Evolutionary conservation across 371 early-diverging fungal genomes (phyloP), one percentile per base, ranked within the genome.

Genomic region (Apophysomyces variabilis): DNA sequence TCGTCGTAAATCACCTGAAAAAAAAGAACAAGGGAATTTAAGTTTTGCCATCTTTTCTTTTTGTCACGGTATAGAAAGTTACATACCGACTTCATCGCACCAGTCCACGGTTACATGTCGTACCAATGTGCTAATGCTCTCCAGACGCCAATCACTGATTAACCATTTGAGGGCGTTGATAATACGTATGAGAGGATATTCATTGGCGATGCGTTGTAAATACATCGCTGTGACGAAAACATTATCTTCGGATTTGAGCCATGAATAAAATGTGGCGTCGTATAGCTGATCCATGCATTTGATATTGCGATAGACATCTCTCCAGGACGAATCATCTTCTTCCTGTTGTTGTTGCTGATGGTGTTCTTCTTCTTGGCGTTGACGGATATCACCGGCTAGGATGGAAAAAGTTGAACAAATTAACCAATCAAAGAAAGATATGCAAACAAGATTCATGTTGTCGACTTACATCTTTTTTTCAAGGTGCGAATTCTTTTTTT

Each of bases 161-260:
- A 91, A 81, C 91, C 91, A 91, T 63, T 85, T 83, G 38, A 91
- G 70, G 1, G 90, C 89, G 72, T 87, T 89, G 61, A 87, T 84
- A 50, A 89, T 89, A 45, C 90, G 82, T 60, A 87, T 88, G 58
- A 89, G 73, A 39, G 87, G 82, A 68, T 90, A 91, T 68, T 91
- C 89, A 67, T 89, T 89, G 57, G 90, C 89, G 18, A 91, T 87
- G 60, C 91, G 85, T 69, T 89, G 89, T 50, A 91, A 74, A 66
- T 90, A 90, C 65, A 84, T 81, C 14, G 90, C 85, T 1, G 88
- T 89, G 13, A 88, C 88, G 16, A 86, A 75, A n/a, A 90, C 89
- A 66, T 91, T 91, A 61, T 88, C 90, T 71, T 91, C 91, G 43
- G 83, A 85, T 66, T 87, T 85, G 5, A 91, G 81, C 91, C 91